These are phyloP conservation scores for Hibiscus trionum DNA, from an alignment of 345 rosid species.

Conservation along the genomic window DNA sequence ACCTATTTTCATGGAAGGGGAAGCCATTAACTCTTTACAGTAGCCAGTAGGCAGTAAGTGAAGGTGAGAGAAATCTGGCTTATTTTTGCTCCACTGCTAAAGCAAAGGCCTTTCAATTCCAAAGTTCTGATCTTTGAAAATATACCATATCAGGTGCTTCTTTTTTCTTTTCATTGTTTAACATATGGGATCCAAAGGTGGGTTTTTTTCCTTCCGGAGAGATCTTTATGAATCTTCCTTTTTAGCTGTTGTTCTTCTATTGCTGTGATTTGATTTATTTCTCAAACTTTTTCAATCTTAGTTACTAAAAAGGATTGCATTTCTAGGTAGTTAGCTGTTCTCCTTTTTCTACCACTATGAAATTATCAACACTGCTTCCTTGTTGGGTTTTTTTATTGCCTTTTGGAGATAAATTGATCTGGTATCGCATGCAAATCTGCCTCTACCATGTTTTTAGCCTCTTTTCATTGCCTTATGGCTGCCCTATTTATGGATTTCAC, in stretches of 20 bases:
- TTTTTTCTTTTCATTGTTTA: not conserved
- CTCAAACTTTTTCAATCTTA: not conserved
- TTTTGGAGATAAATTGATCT: slow-evolving; percentile 13
- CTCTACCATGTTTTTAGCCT: not conserved
- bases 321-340: slow-evolving; percentile 15
- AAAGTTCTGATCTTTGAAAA: slow-evolving; percentile 5
- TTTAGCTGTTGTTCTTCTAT: slow-evolving; percentile 9
- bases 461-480: not conserved
- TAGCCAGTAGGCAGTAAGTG: not conserved
- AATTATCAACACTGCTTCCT: slow-evolving; percentile 4
- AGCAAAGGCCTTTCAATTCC: not conserved
- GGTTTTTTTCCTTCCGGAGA: slow-evolving; percentile 14
- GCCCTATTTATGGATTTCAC: not conserved
- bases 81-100: not conserved
- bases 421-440: slow-evolving; percentile 11
- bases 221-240: slow-evolving; percentile 56
- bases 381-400: not conserved
- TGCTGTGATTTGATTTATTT: slow-evolving; percentile 14
- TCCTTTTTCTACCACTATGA: slow-evolving; percentile 4
- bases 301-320: slow-evolving; percentile 9
- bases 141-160: not conserved
- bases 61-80: slow-evolving; percentile 3
- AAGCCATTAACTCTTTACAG: not conserved
- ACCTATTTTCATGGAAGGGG: not conserved
- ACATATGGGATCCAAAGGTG: slow-evolving; percentile 7